phyloP scores from a whole-genome alignment of 2,329 filamentous ascomycete species.

The Zymoseptoria brevis region DNA sequence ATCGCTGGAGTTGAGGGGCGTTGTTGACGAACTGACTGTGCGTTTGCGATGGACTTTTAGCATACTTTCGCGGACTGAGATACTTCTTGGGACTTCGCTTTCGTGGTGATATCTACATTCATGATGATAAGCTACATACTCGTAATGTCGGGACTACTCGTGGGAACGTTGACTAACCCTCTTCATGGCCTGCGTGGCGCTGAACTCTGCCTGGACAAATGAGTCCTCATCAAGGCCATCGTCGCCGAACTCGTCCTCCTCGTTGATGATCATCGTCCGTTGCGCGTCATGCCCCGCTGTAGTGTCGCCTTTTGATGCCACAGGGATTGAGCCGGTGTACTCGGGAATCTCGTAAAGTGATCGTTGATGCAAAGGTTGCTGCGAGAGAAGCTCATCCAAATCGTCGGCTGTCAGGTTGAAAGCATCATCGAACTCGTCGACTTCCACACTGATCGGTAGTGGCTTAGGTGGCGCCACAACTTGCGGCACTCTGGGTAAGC shows the following conservation, averaged over 20 bases:
- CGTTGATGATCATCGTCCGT: constrained; percentile 15
- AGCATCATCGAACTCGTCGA: constrained; percentile 39
- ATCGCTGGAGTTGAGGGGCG: constrained; percentile 43
- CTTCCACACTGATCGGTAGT: constrained; percentile 15
- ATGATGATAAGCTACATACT: constrained; percentile 29
- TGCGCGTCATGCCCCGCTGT: background rate
- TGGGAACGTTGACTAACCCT: constrained; percentile 30
- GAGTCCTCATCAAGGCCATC: constrained; percentile 64
- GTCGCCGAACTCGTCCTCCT: constrained; percentile 66
- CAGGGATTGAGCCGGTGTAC: constrained; percentile 17
- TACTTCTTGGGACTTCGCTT: constrained; percentile 15
- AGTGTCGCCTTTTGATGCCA: background rate
- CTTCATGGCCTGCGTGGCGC: constrained; percentile 58
- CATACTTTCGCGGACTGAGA: constrained; percentile 10
- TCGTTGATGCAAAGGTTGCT: constrained; percentile 17
- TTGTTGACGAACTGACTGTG: background rate
- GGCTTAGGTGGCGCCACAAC: constrained; percentile 4
- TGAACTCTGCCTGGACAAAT: constrained; percentile 58
- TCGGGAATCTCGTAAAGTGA: constrained; percentile 42
- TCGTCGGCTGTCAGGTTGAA: constrained; percentile 49
- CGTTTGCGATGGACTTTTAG: background rate
- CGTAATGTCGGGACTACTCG: constrained; percentile 11
- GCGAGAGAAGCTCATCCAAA: constrained; percentile 49
- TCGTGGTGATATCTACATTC: constrained; percentile 22
- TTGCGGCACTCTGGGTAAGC: constrained; percentile 11